Percentiles rank a stretch among this genome's conserved stretches.
These are phyloP conservation scores for Hyaloscypha hepaticicola DNA, from an alignment of 495 filamentous ascomycete species.

Conservation along the genomic window DNA sequence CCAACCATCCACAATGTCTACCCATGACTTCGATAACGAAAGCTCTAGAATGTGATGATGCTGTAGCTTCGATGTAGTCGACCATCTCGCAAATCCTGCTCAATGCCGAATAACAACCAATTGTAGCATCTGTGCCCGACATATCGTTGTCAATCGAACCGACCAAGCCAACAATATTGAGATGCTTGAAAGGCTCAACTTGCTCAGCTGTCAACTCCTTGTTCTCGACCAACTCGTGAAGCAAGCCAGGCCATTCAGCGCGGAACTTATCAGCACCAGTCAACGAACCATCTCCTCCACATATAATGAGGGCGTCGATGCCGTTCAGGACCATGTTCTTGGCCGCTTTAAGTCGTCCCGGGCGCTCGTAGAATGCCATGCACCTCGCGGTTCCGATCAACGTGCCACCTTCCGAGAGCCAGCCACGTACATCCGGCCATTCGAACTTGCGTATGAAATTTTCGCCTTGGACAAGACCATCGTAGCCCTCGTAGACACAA, in stretches of 20 bases:
- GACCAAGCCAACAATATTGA: slow-evolving; percentile 96
- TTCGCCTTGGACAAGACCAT: slow-evolving; percentile 88
- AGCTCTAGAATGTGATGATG: slow-evolving; percentile 92
- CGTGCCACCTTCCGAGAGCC: slow-evolving; percentile 91
- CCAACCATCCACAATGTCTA: slow-evolving; percentile 97
- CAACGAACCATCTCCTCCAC: slow-evolving; percentile 95
- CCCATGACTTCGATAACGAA: slow-evolving; percentile 99
- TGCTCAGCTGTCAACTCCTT: slow-evolving; percentile 69
- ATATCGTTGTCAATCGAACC: slow-evolving; percentile 99
- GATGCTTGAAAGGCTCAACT: slow-evolving; percentile 65
- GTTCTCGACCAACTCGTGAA: slow-evolving; percentile 75
- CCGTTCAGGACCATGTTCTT: slow-evolving; percentile 91
- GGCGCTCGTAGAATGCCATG: slow-evolving; percentile 81
- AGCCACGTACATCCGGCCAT: slow-evolving; percentile 96
- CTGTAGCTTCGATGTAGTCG: slow-evolving; percentile 96
- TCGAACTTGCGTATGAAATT: slow-evolving; percentile 80
- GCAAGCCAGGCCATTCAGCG: slow-evolving; percentile 81
- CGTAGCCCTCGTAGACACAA: slow-evolving; percentile 92
- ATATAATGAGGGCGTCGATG: slow-evolving; percentile 95
- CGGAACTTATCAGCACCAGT: slow-evolving; percentile 96
- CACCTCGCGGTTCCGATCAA: slow-evolving; percentile 95
- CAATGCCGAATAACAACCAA: slow-evolving; percentile 93
- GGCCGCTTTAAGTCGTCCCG: slow-evolving; percentile 77
- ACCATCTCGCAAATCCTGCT: slow-evolving; percentile 90
- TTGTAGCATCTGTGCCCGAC: slow-evolving; percentile 94